Conservation (phyloP, 2,329 filamentous ascomycete species). For the Colletotrichum abscissum region DNA sequence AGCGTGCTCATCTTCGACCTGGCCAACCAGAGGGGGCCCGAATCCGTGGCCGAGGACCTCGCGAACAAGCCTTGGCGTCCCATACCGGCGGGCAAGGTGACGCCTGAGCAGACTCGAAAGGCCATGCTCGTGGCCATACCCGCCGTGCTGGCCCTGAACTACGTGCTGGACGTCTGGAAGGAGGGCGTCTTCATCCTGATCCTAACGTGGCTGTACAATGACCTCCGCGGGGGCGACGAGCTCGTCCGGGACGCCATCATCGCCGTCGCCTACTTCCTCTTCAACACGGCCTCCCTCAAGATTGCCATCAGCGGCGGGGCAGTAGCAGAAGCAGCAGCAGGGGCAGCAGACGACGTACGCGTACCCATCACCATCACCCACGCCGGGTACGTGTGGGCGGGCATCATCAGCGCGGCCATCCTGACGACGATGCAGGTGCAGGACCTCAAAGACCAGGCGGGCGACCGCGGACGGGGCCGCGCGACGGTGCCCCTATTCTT, state of each 20-base stretch:
- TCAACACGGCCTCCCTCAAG: conserved; percentile 42
- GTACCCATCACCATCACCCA: conserved; percentile 4
- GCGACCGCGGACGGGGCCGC: conserved; percentile 41
- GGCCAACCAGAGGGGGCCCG: conserved; percentile 42
- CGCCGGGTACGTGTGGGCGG: conserved; percentile 38
- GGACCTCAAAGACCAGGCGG: conserved; percentile 41
- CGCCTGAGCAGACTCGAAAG: conserved; percentile 41
- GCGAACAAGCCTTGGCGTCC: conserved; percentile 48
- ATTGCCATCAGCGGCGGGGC: conserved; percentile 31
- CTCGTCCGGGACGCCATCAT: conserved; percentile 42
- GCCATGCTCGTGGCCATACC: conserved; percentile 41
- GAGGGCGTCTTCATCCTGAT: conserved; percentile 40
- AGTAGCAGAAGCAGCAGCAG: neutral
- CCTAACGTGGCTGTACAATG: conserved; percentile 46
- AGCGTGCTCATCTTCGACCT: conserved; percentile 43
- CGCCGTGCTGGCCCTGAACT: conserved; percentile 36
- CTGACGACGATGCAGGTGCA: conserved; percentile 44
- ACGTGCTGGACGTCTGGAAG: conserved; percentile 34
- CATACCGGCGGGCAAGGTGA: conserved; percentile 40
- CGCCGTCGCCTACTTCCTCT: conserved; percentile 41
- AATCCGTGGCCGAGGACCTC: conserved; percentile 41
- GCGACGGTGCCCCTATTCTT: conserved; percentile 42
- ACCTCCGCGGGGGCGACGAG: conserved; percentile 42
- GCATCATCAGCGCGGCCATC: conserved; percentile 39
- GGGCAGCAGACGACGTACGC: too few species aligned